phyloP scores from a whole-genome alignment of 2,329 filamentous ascomycete species.

The Alternaria viburni region DNA sequence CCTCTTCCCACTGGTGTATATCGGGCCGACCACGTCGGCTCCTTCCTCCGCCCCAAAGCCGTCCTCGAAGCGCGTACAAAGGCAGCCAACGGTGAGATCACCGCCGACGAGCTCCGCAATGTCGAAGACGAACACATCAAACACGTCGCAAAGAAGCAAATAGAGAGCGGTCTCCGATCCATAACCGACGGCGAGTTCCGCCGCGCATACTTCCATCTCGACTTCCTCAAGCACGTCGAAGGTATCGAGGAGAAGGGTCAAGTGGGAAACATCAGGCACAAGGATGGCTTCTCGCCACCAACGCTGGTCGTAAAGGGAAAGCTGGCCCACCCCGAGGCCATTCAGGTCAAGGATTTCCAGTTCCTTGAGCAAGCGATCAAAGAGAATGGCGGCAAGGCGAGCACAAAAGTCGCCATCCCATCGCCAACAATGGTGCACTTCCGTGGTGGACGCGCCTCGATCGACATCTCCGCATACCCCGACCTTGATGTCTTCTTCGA shows the following conservation, averaged over 20 bases:
- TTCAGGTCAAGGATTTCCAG: conserved; percentile 64
- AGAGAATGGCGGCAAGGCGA: conserved; percentile 46
- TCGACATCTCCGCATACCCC: conserved; percentile 61
- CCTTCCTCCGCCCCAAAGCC: conserved; percentile 59
- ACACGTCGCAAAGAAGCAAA: conserved; percentile 57
- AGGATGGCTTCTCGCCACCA: conserved; percentile 59
- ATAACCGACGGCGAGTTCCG: conserved; percentile 65
- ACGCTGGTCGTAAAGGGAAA: conserved; percentile 62
- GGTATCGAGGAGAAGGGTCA: conserved; percentile 62
- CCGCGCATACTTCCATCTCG: conserved; percentile 64
- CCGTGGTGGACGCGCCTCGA: conserved; percentile 61
- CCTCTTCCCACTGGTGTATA: conserved; percentile 50
- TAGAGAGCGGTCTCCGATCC: conserved; percentile 57
- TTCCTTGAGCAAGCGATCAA: conserved; percentile 60
- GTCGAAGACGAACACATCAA: conserved; percentile 60
- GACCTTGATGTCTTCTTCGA: conserved; percentile 63
- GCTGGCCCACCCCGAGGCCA: conserved; percentile 58
- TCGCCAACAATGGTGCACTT: conserved; percentile 67
- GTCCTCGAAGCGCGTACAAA: conserved; percentile 59
- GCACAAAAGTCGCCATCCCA: conserved; percentile 64
- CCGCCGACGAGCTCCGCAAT: conserved; percentile 54
- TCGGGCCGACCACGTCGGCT: conserved; percentile 63
- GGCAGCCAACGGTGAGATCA: conserved; percentile 53
- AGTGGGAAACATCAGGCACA: conserved; percentile 50
- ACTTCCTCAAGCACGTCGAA: conserved; percentile 62